Evolutionary conservation across 2,329 filamentous ascomycete species (phyloP), one percentile per base, ranked within the genome.

Genomic region (Colletotrichum horii): DNA sequence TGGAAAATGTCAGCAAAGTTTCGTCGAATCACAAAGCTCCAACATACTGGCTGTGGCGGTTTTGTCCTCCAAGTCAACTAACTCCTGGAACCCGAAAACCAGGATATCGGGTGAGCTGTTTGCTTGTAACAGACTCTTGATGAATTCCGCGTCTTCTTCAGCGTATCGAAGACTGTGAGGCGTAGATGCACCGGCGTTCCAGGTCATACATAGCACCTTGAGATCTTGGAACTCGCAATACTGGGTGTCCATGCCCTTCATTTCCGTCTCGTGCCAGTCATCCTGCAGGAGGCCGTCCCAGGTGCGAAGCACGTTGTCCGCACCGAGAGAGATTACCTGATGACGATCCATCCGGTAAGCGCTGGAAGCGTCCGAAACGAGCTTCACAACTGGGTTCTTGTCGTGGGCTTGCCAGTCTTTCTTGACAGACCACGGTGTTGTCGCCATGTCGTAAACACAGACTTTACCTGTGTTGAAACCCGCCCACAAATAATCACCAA

Each of bases 61-160:
- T 87, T 98, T 98, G 85, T 99, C 95, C 83, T 99, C 97, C 9
- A 99, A 88, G 81, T 99, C 97, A 6, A 99, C 97, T n/a, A 99
- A 89, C 84, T 99, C 97, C 84, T 99, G 97, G 83, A 99, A 99
- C 2, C 96, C 96, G 87, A 99, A 99, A 1, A 98, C 91, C 4
- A 98, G 86, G 66, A 99, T 96, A 79, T 98, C 97, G 0, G 97
- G 95, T 9, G 94, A 92, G 52, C 93, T 91, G 77, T 94, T 93
- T n/a, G 91, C 91, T 78, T 93, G 91, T 30, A 99, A 88, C 19
- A 98, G 89, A 73, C 96, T 92, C 78, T 93, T 92, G 81, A 98
- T 94, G 83, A 98, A 98, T 58, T 89, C 89, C 14, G 91, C 91
- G 80, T 98, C 95, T 69, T 91, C 87, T 34, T 91, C 89, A 2